Base-by-base conservation (phyloP, 2,329 filamentous ascomycete genomes). In the Lomentospora prolificans region DNA sequence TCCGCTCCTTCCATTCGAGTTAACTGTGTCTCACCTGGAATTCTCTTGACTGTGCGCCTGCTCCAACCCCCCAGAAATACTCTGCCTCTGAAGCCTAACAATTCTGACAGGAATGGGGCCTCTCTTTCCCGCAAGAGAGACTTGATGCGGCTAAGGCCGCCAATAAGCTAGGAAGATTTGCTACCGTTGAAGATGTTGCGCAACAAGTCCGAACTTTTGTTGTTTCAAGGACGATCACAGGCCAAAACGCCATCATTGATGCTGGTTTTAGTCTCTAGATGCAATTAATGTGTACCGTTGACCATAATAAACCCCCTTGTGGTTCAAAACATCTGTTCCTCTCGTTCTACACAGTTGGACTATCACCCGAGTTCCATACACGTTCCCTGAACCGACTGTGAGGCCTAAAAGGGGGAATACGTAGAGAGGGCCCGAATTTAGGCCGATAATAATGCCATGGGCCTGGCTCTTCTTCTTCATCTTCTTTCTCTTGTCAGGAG, bases 131-230 rank as follows among this genome's bases (percentile, higher is more conserved):
- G 1, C 14, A 25, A 19, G 53, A 55, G 19, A 22, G 28, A 28
- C 22, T 55, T 2, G 44, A 10, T 3, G 41, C 41, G 4, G 46
- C 46, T 4, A 50, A 25, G 17, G 22, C 24, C 19, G 28, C 41
- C 5, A 55, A 22, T 25, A 55, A 50, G 25, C 27, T 55, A 19
- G 31, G 30, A 22, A 55, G 41, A 36, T 27, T 27, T 39, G 53
- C 53, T n/a, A 55, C 53, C 14, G 44, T 55, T 5, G 53, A 55
- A 44, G 53, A 55, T 22, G 41, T 50, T 8, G 53, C 53, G 9
- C 41, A 55, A 12, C 53, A 55, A 33, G 46, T 55, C 19, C 19
- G 17, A 44, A 41, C 53, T 9, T 55, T 55, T 36, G 41, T 55
- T 8, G 17, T 55, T 12, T 55, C 53, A 7, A 50, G 44, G n/a